These are phyloP conservation scores for Annulohypoxylon stygium DNA, from an alignment of 495 filamentous ascomycete genomes.

Conservation along the genomic window DNA sequence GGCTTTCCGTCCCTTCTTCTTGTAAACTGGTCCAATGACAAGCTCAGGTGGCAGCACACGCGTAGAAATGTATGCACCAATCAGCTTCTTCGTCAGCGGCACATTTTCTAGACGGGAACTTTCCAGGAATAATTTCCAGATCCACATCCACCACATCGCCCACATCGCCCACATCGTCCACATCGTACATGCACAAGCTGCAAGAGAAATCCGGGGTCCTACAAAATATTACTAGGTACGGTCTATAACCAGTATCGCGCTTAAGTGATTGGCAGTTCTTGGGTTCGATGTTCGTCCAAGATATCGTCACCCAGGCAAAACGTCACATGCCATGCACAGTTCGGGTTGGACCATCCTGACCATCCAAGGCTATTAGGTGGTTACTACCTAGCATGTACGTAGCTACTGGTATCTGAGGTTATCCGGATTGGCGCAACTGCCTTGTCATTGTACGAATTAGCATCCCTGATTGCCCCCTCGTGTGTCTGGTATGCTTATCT, in stretches of 20 bases:
- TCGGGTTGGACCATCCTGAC: neutral
- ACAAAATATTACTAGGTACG: slow-evolving; percentile 12
- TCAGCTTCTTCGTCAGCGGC: slow-evolving; percentile 22
- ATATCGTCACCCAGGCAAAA: slow-evolving; percentile 17
- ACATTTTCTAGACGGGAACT: slow-evolving; percentile 35
- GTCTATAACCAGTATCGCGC: slow-evolving; percentile 11
- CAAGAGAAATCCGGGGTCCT: slow-evolving; percentile 40
- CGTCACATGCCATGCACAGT: slow-evolving; percentile 41
- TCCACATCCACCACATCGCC: slow-evolving; percentile 5
- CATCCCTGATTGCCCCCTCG: slow-evolving; percentile 35
- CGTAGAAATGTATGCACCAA: slow-evolving; percentile 34
- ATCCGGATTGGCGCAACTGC: slow-evolving; percentile 26
- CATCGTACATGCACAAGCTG: slow-evolving; percentile 17
- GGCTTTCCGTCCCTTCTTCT: slow-evolving; percentile 15
- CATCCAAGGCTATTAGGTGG: too few relatives aligned
- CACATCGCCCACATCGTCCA: neutral
- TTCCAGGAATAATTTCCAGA: slow-evolving; percentile 1
- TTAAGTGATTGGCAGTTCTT: slow-evolving; percentile 13
- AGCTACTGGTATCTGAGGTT: slow-evolving; percentile 29
- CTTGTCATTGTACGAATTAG: slow-evolving; percentile 38
- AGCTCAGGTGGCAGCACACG: slow-evolving; percentile 40
- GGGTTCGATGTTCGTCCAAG: slow-evolving; percentile 7
- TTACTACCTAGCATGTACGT: too few relatives aligned
- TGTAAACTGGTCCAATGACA: slow-evolving; percentile 34
- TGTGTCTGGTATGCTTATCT: slow-evolving; percentile 43